phyloP scores from a whole-genome alignment of 2,329 filamentous ascomycete genomes.

The Fonsecaea pugnacius region DNA sequence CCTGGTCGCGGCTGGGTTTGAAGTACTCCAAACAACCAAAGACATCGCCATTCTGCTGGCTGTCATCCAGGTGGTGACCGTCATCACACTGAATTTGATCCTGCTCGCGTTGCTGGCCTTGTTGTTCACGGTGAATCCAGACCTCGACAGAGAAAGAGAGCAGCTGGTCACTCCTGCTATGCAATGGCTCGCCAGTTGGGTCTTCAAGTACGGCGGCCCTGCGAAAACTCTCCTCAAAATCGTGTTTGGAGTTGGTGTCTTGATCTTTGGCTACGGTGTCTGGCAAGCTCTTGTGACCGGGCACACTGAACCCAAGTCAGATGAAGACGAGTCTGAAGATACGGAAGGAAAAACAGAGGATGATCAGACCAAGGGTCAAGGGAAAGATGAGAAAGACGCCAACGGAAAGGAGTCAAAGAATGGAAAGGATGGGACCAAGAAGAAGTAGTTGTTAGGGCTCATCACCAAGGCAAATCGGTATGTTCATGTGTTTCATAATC shows the following conservation, averaged over 20 bases:
- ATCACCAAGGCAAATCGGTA: background rate
- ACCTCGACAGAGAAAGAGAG: slow-evolving; percentile 50
- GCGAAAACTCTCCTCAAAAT: slow-evolving; percentile 73
- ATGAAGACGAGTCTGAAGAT: slow-evolving; percentile 16
- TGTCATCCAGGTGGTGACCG: slow-evolving; percentile 53
- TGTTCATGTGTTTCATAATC: background rate
- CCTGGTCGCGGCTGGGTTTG: slow-evolving; percentile 55
- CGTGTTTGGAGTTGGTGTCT: slow-evolving; percentile 57
- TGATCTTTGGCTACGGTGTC: slow-evolving; percentile 20
- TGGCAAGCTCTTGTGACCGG: slow-evolving; percentile 25
- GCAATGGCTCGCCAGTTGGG: slow-evolving; percentile 40
- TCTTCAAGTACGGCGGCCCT: slow-evolving; percentile 39
- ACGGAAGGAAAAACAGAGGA: slow-evolving; percentile 11
- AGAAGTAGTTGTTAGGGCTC: background rate
- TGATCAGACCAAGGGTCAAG: slow-evolving; percentile 13
- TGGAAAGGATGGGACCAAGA: background rate
- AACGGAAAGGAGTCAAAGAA: slow-evolving; percentile 16
- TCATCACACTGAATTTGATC: slow-evolving; percentile 48
- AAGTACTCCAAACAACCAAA: slow-evolving; percentile 55
- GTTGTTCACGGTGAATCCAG: slow-evolving; percentile 54
- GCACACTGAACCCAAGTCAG: slow-evolving; percentile 12
- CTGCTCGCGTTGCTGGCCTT: slow-evolving; percentile 47
- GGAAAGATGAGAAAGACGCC: slow-evolving; percentile 1
- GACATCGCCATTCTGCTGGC: slow-evolving; percentile 57
- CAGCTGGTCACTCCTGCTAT: slow-evolving; percentile 51